Conservation (phyloP, 2,329 filamentous ascomycete species). For the Aureobasidium lini region DNA sequence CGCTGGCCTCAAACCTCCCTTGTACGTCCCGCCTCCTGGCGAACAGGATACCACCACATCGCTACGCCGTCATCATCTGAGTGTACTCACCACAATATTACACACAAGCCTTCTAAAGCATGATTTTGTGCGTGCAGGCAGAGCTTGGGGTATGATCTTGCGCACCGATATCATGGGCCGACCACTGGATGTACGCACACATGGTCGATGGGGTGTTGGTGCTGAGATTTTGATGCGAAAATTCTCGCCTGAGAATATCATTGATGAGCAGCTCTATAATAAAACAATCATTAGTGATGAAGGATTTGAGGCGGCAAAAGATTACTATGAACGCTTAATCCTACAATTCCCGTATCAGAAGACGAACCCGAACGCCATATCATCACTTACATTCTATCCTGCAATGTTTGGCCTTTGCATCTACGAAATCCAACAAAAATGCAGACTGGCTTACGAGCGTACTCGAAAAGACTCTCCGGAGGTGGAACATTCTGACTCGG, state of each 20-base stretch:
- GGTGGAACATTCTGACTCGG: conserved; percentile 18
- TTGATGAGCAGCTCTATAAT: conserved; percentile 11
- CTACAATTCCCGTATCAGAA: conserved; percentile 67
- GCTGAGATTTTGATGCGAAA: conserved; percentile 72
- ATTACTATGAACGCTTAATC: conserved; percentile 73
- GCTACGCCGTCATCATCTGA: conserved; percentile 51
- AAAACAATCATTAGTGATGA: conserved; percentile 23
- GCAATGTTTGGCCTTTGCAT: conserved; percentile 76
- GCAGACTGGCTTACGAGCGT: conserved; percentile 46
- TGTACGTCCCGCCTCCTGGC: conserved; percentile 26
- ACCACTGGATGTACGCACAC: conserved; percentile 59
- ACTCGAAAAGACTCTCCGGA: neutral
- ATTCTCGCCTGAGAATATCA: neutral
- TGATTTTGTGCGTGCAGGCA: conserved; percentile 63
- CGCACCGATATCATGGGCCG: conserved; percentile 51
- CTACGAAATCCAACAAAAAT: conserved; percentile 57
- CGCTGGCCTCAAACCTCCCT: conserved; percentile 33
- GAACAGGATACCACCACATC: conserved; percentile 20
- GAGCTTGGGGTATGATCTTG: conserved; percentile 68
- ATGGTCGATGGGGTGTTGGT: conserved; percentile 72
- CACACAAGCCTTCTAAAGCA: conserved; percentile 64
- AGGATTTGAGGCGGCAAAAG: conserved; percentile 51
- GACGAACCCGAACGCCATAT: conserved; percentile 50
- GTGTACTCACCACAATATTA: conserved; percentile 60
- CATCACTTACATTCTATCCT: conserved; percentile 70